A percentile compares a stretch with the other conserved stretches of the same genome.
Evolutionary conservation across 306 rosid species (phyloP).

Genomic region (Medicago lupulina): DNA sequence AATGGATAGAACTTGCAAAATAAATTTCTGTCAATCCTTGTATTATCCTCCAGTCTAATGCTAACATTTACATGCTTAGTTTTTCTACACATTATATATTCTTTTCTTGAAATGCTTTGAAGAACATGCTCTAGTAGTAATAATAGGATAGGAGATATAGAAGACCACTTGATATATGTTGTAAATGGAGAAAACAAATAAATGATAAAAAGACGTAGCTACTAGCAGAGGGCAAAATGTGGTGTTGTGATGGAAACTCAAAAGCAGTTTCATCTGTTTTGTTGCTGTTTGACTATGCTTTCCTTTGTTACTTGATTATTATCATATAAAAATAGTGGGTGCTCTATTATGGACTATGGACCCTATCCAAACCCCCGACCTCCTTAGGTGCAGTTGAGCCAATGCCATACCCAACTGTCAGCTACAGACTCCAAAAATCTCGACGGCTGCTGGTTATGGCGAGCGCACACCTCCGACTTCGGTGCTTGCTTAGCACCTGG

Average conservation of each 20-base stretch:
- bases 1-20: neutral
- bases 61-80: neutral
- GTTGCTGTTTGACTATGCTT: neutral
- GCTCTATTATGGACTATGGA: no score
- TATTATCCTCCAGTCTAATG: neutral
- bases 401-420: neutral
- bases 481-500: neutral
- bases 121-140: no score
- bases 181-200: neutral
- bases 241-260: neutral
- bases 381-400: neutral
- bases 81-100: neutral
- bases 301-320: neutral
- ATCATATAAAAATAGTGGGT: no score
- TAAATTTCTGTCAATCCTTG: neutral
- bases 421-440: neutral
- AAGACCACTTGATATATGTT: neutral
- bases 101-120: no score
- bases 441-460: neutral
- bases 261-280: neutral
- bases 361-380: neutral
- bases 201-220: neutral
- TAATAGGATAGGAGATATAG: neutral
- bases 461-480: neutral
- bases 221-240: constrained; percentile 1